A percentile compares a stretch with the other conserved stretches of the same genome.
These are phyloP conservation scores for Pythium myriotylum DNA, from an alignment of 352 stramenopile species.

Conservation along the genomic window DNA sequence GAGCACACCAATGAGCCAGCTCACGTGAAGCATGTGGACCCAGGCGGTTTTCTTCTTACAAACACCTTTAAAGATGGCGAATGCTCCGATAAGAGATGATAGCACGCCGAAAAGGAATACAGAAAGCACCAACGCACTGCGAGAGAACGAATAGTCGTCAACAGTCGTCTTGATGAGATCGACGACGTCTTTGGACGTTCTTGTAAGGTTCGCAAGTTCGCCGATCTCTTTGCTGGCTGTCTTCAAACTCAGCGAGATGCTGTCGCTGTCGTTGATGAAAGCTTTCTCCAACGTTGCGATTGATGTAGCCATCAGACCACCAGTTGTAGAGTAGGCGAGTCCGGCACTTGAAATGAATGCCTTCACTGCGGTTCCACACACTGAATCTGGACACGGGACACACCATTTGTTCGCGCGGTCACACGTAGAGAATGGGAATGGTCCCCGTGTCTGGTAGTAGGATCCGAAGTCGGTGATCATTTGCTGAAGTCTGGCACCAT, in stretches of 20 bases:
- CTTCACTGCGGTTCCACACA: constrained; percentile 55
- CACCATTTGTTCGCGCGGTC: constrained; percentile 48
- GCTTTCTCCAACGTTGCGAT: constrained; percentile 38
- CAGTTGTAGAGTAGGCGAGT: constrained; percentile 27
- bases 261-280: constrained; percentile 44
- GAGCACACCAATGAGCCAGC: constrained; percentile 69
- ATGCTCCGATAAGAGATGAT: constrained; percentile 60
- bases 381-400: constrained; percentile 47
- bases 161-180: constrained; percentile 65
- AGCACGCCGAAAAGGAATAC: constrained; percentile 80
- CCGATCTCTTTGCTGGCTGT: constrained; percentile 52
- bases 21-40: constrained; percentile 79
- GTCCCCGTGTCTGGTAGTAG: constrained; percentile 56
- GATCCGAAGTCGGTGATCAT: constrained; percentile 64
- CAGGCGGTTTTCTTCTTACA: constrained; percentile 75
- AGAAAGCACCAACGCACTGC: constrained; percentile 70
- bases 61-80: constrained; percentile 75
- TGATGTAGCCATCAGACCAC: constrained; percentile 34
- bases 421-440: constrained; percentile 57
- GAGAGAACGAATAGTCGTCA: constrained; percentile 76
- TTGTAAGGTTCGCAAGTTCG: constrained; percentile 50
- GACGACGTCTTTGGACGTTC: constrained; percentile 61
- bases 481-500: constrained; percentile 48
- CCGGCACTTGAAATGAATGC: constrained; percentile 40
- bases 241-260: constrained; percentile 45